Base-by-base conservation (phyloP, 441 rosid genomes). In the Euphorbia schlechtendalii region DNA sequence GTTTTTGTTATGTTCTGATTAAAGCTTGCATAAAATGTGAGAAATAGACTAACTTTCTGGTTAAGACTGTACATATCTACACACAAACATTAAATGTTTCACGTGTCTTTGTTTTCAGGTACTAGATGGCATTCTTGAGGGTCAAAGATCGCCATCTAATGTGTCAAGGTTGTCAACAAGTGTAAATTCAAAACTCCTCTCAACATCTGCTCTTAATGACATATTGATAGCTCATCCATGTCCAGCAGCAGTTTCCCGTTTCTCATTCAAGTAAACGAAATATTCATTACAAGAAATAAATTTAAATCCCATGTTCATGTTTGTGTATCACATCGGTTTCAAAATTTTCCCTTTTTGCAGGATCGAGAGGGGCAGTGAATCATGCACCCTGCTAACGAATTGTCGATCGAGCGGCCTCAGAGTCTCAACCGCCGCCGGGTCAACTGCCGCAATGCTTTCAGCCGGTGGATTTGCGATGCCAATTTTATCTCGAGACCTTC, bases 391-490 rank as follows among this genome's bases (percentile, higher is more conserved):
- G 11, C 68, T 85, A 61, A 80, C 83, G 70, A 83, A 87, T 75
- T 80, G 93, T 59, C 83, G 93, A 68, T 87, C 99, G 32, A 90
- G 99, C 64, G 99, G 99, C 70, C 78, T 93, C 45, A 83, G 96
- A 84, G 81, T 88, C 63, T 93, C 95, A 34, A 86, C 93, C 43
- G 92, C 97, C 17, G 88, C 89, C 34, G 99, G 96, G 56, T 88
- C 96, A 56, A 88, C 99, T 0, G 93, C 95, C 8, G 96, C 97
- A 57, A 93, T 88, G 95, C 86, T 72, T 13, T 88, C 96, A 5
- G 90, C 89, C 28, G 96, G 99, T 65, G 99, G 97, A 63, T 81
- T 79, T 43, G 63, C 64, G 32, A 85, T 93, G 95, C 90, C 95
- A 18, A 80, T 83, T 64, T 70, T 81, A 61, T 88, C 91, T 21